Base-by-base conservation (phyloP, 2,329 filamentous ascomycete species). In the Pseudogymnoascus sp. region DNA sequence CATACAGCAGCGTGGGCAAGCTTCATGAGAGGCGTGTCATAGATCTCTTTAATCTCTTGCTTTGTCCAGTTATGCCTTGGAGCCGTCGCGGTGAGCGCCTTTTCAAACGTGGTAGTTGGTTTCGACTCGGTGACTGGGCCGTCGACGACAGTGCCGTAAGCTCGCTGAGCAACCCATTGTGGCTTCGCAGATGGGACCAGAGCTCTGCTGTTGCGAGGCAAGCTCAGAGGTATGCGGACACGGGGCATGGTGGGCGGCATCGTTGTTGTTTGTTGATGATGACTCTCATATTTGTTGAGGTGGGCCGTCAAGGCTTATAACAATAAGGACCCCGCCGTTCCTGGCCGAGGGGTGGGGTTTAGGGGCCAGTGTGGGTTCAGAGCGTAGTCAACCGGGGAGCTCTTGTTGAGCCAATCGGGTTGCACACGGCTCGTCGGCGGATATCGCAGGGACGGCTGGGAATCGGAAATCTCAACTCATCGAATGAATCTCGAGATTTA, bases 1-100 rank as follows among this genome's bases (percentile, higher is more conserved):
- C 82, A 75, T 76, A 92, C 90, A 65, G 90, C 84, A 73, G 89
- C 86, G 74, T 86, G 89, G 7, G 87, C 83, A 70, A 96, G 78
- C 72, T 93, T 88, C 79, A 93, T 87, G 73, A 96, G 78, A 14
- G 91, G 90, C 61, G 87, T 88, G 72, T 93, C 84, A 77, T 95
- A 96, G 69, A 96, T 88, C 67, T 89, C 84, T 8, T 87, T 79
- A 66, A 96, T 91, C 76, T 96, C 89, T 67, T 93, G 86, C 67
- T 83, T 85, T 5, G 90, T 90, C 92, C 91, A 96, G 74, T 87
- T 83, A 70, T 86, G 87, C 60, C 90, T 81, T 11, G 89, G 83
- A 5, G 73, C 76, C 1, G 76, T 81, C 21, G 87, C 86, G 50
- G 81, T 78, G 21, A 89, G 79, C 7, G 89, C 88, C 68, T 66